A percentile compares a stretch with the other conserved stretches of the same genome.
These are phyloP conservation scores for Allium sativum DNA, from an alignment of 106 monocot species.

Conservation along the genomic window DNA sequence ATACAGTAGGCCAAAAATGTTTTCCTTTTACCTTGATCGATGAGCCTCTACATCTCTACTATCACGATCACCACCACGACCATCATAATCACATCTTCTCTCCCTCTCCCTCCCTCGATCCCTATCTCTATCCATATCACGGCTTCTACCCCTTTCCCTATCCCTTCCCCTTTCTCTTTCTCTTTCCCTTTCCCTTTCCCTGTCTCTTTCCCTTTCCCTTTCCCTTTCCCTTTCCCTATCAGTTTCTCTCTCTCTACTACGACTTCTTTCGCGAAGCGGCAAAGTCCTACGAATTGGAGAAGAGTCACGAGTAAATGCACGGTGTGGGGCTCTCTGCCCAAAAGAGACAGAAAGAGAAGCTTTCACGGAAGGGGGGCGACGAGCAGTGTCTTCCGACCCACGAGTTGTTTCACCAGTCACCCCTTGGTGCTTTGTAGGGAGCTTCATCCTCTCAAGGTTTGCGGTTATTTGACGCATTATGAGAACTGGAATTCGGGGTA, in stretches of 20 bases:
- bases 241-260: slow-evolving; percentile 13
- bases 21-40: slow-evolving; percentile 16
- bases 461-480: slow-evolving; percentile 56
- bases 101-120: slow-evolving; percentile 13
- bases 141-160: slow-evolving; percentile 20
- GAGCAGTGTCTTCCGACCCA: slow-evolving; percentile 80
- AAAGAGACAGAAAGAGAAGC: slow-evolving; percentile 88
- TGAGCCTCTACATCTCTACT: slow-evolving; percentile 23
- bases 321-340: slow-evolving; percentile 90
- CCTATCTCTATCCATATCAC: slow-evolving; percentile 11
- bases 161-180: slow-evolving; percentile 14
- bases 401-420: slow-evolving; percentile 73
- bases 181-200: not conserved
- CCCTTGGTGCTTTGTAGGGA: slow-evolving; percentile 65
- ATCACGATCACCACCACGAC: slow-evolving; percentile 11
- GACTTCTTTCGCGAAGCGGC: slow-evolving; percentile 23
- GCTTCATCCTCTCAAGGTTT: slow-evolving; percentile 71
- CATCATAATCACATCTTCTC: slow-evolving; percentile 14
- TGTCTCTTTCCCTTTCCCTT: not conserved
- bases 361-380: slow-evolving; percentile 85
- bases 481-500: slow-evolving; percentile 75
- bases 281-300: slow-evolving; percentile 67
- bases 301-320: slow-evolving; percentile 85
- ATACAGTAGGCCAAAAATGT: too few relatives aligned
- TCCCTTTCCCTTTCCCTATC: slow-evolving; percentile 15